Evolutionary conservation across 1,139 yeast species (phyloP).

Genomic region (Tardiomyces depauwii): DNA sequence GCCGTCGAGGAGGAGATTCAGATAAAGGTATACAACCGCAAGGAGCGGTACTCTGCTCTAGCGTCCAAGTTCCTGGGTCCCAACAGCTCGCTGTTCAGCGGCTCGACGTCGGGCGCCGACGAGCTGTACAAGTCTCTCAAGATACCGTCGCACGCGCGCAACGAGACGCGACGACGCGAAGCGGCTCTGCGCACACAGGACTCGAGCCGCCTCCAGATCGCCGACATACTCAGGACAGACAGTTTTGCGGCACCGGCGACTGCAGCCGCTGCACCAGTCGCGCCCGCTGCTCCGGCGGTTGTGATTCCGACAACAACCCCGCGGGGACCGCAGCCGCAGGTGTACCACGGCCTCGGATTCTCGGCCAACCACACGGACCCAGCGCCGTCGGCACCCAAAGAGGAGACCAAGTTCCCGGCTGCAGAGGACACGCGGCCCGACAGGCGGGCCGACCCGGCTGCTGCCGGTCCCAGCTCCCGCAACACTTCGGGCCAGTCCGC

Average conservation of each 20-base stretch:
- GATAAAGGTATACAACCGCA: conserved; percentile 6
- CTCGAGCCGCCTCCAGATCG: background rate
- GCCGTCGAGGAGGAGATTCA: conserved; percentile 27
- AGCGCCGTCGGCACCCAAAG: background rate
- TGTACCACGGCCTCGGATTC: background rate
- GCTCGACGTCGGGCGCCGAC: background rate
- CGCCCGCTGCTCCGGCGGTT: too few relatives aligned
- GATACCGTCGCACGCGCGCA: background rate
- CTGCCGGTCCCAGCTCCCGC: too few relatives aligned
- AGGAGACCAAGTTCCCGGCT: too few relatives aligned
- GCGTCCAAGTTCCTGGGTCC: background rate
- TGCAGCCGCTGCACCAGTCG: too few relatives aligned
- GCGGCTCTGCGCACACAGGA: background rate
- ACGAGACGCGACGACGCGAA: background rate
- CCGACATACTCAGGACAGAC: background rate
- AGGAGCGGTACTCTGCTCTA: conserved; percentile 1
- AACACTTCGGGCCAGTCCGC: background rate
- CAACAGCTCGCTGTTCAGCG: background rate
- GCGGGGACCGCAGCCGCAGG: too few relatives aligned
- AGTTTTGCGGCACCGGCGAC: too few relatives aligned
- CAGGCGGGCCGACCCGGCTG: too few relatives aligned
- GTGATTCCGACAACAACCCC: too few relatives aligned
- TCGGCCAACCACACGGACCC: background rate
- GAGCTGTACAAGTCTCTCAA: background rate
- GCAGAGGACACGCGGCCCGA: too few relatives aligned